Evolutionary conservation across 805 yeast species (phyloP).

Genomic region (Monosporozyma solicola): DNA sequence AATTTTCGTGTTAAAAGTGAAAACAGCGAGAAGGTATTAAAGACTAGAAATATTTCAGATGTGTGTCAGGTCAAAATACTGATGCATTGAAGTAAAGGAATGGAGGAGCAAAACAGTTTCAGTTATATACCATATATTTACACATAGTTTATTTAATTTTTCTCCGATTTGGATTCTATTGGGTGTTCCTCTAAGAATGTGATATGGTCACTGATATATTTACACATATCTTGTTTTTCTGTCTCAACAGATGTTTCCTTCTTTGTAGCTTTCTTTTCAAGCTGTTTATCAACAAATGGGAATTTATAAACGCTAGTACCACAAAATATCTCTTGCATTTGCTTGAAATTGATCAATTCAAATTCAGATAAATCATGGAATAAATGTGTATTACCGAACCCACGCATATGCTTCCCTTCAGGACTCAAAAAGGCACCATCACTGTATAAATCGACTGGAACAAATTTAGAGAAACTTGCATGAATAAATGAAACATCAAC

Average conservation of each 20-base stretch:
- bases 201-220: constrained; percentile 13
- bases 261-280: background rate
- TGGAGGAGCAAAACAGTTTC: background rate
- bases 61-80: background rate
- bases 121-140: background rate
- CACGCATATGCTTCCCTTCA: constrained; percentile 21
- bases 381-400: constrained; percentile 9
- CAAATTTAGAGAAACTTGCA: constrained; percentile 31
- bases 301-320: constrained; percentile 10
- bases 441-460: constrained; percentile 24
- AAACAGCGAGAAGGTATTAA: background rate
- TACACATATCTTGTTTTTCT: constrained; percentile 10
- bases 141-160: background rate
- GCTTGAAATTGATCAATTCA: constrained; percentile 18
- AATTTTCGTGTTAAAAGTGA: background rate
- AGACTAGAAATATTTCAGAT: background rate
- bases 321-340: constrained; percentile 14
- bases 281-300: constrained; percentile 7
- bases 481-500: constrained; percentile 30
- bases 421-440: constrained; percentile 11
- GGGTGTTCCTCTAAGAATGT: constrained; percentile 9
- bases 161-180: background rate
- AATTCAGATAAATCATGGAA: constrained; percentile 17
- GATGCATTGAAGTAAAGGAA: background rate
- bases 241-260: background rate